Percentiles rank a stretch among this genome's conserved stretches.
Evolutionary conservation across 2,329 filamentous ascomycete genomes (phyloP).

Genomic region (Stagonosporopsis cucurbitacearum): DNA sequence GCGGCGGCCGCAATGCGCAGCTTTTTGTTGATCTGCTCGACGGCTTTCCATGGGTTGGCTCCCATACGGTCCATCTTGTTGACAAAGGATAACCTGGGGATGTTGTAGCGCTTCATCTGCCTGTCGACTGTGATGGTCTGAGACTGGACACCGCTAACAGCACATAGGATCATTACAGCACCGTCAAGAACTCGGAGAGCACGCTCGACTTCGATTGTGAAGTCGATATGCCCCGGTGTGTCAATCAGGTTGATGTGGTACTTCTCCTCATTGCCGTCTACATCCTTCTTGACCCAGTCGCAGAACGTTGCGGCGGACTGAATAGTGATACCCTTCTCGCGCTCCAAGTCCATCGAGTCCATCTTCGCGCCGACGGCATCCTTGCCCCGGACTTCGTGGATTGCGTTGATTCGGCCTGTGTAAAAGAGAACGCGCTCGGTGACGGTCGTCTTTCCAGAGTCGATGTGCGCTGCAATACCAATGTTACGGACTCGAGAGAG

Average conservation of each 20-base stretch:
- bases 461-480: constrained; percentile 98
- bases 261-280: constrained; percentile 78
- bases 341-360: constrained; percentile 99
- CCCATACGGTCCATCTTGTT: constrained; percentile 99
- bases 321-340: constrained; percentile 98
- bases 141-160: constrained; percentile 94
- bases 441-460: constrained; percentile 96
- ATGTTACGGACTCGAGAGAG: constrained; percentile 90
- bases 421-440: constrained; percentile 98
- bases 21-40: constrained; percentile 97
- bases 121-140: constrained; percentile 98
- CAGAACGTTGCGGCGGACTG: constrained; percentile 98
- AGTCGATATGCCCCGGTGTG: constrained; percentile 97
- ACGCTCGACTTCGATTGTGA: constrained; percentile 97
- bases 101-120: constrained; percentile 98
- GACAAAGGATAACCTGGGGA: constrained; percentile 93
- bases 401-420: constrained; percentile 93
- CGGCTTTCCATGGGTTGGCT: constrained; percentile 95
- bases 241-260: constrained; percentile 99
- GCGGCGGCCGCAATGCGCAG: constrained; percentile 91
- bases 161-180: constrained; percentile 97
- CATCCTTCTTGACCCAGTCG: constrained; percentile 85
- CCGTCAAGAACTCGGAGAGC: constrained; percentile 94
- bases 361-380: constrained; percentile 98
- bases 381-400: constrained; percentile 95